A percentile compares a stretch with the other conserved stretches of the same genome.
These are phyloP conservation scores for Xylaria acuta DNA, from an alignment of 495 filamentous ascomycete genomes.

Conservation along the genomic window DNA sequence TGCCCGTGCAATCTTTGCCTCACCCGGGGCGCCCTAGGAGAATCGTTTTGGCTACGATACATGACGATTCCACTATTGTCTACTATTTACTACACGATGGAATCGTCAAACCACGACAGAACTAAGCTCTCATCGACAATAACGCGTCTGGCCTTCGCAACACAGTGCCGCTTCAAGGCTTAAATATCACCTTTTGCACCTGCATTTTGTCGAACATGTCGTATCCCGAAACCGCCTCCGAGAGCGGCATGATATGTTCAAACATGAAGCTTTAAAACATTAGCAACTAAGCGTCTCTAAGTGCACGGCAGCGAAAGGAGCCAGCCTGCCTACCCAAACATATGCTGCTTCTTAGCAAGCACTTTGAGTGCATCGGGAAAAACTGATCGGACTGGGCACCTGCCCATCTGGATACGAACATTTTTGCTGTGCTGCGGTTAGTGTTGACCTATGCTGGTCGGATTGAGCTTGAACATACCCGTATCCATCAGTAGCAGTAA, in stretches of 20 bases:
- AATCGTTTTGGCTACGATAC: constrained; percentile 79
- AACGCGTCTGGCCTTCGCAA: not conserved
- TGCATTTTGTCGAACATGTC: constrained; percentile 92
- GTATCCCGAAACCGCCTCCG: constrained; percentile 84
- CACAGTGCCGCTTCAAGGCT: constrained; percentile 34
- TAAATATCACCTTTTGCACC: constrained; percentile 83
- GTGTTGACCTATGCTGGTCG: not conserved
- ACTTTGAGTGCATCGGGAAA: constrained; percentile 79
- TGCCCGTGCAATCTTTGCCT: constrained; percentile 58
- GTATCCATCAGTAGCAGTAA: constrained; percentile 83
- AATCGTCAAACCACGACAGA: constrained; percentile 93
- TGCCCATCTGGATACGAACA: constrained; percentile 87
- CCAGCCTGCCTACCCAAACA: constrained; percentile 73
- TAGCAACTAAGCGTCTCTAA: not conserved
- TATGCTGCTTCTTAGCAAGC: constrained; percentile 80
- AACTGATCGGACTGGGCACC: constrained; percentile 89
- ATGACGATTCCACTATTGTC: constrained; percentile 90
- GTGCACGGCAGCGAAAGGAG: constrained; percentile 11
- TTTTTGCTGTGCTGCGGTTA: constrained; percentile 67
- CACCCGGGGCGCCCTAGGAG: constrained; percentile 66
- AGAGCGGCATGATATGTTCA: constrained; percentile 90
- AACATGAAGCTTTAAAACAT: constrained; percentile 77
- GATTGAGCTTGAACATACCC: constrained; percentile 45
- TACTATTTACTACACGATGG: constrained; percentile 97
- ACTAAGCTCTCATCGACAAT: constrained; percentile 55